These are phyloP conservation scores for Amanita fuliginea DNA, from an alignment of 768 basidiomycete species.

Conservation along the genomic window DNA sequence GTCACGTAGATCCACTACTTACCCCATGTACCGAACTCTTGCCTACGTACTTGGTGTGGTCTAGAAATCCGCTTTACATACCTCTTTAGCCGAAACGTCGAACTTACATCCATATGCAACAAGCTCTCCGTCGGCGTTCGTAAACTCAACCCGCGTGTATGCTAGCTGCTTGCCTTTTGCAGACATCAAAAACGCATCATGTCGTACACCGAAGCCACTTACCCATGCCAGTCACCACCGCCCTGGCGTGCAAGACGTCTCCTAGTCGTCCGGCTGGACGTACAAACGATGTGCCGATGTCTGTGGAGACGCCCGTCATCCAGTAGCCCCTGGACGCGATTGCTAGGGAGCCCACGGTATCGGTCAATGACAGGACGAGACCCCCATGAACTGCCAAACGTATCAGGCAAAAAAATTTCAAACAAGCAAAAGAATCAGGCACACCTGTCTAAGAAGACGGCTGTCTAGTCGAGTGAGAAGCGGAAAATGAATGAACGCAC, in stretches of 20 bases:
- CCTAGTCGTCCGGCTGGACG: conserved; percentile 65
- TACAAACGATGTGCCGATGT: conserved; percentile 71
- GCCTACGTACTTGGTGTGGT: conserved; percentile 80
- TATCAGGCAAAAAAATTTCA: neutral
- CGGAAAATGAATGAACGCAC: conserved; percentile 27
- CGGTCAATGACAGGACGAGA: conserved; percentile 70
- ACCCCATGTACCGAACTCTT: conserved; percentile 43
- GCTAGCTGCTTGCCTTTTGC: conserved; percentile 65
- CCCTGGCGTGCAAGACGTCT: conserved; percentile 54
- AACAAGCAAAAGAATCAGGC: conserved; percentile 2
- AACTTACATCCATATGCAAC: conserved; percentile 75
- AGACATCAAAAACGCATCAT: neutral
- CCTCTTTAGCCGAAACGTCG: neutral
- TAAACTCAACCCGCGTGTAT: conserved; percentile 76
- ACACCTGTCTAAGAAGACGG: conserved; percentile 25
- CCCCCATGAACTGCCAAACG: conserved; percentile 63
- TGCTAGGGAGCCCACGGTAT: conserved; percentile 78
- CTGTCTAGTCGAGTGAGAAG: conserved; percentile 2
- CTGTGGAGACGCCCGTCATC: conserved; percentile 84
- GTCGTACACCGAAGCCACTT: conserved; percentile 4
- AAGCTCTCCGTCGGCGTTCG: conserved; percentile 46
- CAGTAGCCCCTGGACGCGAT: conserved; percentile 72
- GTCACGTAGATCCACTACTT: conserved; percentile 11
- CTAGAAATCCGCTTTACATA: conserved; percentile 23
- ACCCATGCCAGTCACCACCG: conserved; percentile 65